Evolutionary conservation across 2,329 filamentous ascomycete species (phyloP).

Genomic region (Anisogramma anomala): DNA sequence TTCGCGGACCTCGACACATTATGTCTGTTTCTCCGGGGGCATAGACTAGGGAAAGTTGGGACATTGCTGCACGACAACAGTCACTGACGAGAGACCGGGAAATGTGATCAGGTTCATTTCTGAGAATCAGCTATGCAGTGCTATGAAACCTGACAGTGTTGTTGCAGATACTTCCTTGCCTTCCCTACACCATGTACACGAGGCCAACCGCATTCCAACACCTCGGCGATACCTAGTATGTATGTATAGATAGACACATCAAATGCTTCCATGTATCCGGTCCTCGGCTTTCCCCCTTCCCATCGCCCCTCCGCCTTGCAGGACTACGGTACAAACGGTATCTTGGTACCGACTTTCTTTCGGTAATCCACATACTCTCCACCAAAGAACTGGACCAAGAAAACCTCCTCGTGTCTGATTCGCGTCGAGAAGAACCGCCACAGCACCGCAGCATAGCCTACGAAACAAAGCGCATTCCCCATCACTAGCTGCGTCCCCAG

Average conservation of each 20-base stretch:
- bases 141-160: not conserved
- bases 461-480: constrained; percentile 70
- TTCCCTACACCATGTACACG: not conserved
- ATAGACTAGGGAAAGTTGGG: no score
- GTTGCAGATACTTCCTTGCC: not conserved
- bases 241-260: no score
- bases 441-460: constrained; percentile 61
- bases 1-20: no score
- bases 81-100: no score
- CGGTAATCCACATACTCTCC: constrained; percentile 68
- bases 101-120: no score
- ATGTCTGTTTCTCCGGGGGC: no score
- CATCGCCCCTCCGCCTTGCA: not conserved
- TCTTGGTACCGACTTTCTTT: constrained; percentile 59
- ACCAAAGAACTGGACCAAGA: constrained; percentile 72
- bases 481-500: constrained; percentile 86
- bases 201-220: no score
- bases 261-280: not conserved
- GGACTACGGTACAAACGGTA: constrained; percentile 55
- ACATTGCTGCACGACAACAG: no score
- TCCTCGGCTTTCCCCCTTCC: not conserved
- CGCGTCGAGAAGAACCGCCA: constrained; percentile 75
- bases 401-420: constrained; percentile 67
- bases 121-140: not conserved
- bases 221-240: no score